These are phyloP conservation scores for Rhododendron henanense DNA, from an alignment of 148 eudicot species.

Conservation along the genomic window DNA sequence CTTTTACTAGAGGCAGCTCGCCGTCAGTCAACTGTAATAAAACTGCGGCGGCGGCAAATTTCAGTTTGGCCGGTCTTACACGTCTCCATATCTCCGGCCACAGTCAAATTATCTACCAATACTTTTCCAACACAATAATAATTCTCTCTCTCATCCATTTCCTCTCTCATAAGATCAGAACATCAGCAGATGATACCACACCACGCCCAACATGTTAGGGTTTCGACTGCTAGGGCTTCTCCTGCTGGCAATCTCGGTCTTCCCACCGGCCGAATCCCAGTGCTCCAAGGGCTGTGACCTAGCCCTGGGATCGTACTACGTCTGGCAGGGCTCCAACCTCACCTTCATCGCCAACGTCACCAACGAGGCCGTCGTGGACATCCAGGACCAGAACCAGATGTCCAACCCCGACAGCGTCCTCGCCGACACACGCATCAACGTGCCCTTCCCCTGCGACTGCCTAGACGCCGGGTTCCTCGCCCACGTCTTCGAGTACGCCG, in stretches of 20 bases:
- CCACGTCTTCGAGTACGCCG: constrained; percentile 39
- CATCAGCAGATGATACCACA: neutral
- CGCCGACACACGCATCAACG: constrained; percentile 25
- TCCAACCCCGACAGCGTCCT: constrained; percentile 29
- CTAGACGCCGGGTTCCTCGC: constrained; percentile 39
- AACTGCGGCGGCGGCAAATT: too few species aligned
- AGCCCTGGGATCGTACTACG: constrained; percentile 66
- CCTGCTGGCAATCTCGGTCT: neutral
- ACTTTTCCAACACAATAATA: too few species aligned
- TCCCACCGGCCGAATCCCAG: constrained; percentile 21
- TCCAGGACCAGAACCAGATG: constrained; percentile 41
- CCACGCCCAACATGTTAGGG: neutral
- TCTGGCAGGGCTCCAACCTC: constrained; percentile 23
- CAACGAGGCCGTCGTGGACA: constrained; percentile 2
- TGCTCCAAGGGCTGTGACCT: constrained; percentile 53
- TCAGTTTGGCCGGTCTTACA: too few species aligned
- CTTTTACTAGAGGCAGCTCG: too few species aligned
- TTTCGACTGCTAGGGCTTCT: neutral
- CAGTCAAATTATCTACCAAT: too few species aligned
- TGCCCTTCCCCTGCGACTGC: constrained; percentile 77
- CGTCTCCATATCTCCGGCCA: too few species aligned
- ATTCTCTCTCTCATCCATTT: too few species aligned
- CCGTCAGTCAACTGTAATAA: too few species aligned
- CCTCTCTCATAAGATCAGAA: too few species aligned
- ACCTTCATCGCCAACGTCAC: constrained; percentile 17